Conservation (phyloP, 371 early-diverging fungal genomes). For the Mucor ambiguus region DNA sequence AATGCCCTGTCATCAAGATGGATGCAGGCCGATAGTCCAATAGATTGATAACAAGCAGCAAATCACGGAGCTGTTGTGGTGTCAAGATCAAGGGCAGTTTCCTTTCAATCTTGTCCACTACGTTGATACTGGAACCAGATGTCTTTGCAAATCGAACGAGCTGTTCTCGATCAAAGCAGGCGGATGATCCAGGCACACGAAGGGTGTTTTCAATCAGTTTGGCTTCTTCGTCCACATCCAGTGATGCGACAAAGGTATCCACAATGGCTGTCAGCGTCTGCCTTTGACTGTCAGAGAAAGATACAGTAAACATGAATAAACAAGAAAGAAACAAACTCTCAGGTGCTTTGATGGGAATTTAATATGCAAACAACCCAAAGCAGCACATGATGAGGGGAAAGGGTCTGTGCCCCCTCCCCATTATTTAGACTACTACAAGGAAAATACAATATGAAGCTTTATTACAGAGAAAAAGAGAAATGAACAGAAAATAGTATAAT, state of each 20-base stretch:
- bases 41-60: background rate
- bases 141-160: background rate
- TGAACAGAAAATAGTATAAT: conserved; percentile 1
- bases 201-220: conserved; percentile 13
- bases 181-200: background rate
- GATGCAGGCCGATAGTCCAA: conserved; percentile 1
- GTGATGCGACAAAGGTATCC: conserved; percentile 44
- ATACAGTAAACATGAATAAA: background rate
- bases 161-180: background rate
- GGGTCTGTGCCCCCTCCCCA: too few relatives aligned
- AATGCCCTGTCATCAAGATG: conserved; percentile 7
- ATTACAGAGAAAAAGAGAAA: conserved; percentile 10
- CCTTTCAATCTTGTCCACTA: conserved; percentile 1
- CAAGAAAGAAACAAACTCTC: background rate
- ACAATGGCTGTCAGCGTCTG: conserved; percentile 39
- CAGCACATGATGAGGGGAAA: background rate
- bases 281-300: conserved; percentile 5
- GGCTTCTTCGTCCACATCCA: conserved; percentile 28
- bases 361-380: background rate
- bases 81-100: background rate
- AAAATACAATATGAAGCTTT: conserved; percentile 2
- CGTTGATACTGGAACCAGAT: conserved; percentile 7
- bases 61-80: background rate
- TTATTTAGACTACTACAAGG: background rate
- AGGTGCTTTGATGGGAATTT: background rate